Evolutionary conservation across 768 basidiomycete genomes (phyloP).

Genomic region (Mycena venus): DNA sequence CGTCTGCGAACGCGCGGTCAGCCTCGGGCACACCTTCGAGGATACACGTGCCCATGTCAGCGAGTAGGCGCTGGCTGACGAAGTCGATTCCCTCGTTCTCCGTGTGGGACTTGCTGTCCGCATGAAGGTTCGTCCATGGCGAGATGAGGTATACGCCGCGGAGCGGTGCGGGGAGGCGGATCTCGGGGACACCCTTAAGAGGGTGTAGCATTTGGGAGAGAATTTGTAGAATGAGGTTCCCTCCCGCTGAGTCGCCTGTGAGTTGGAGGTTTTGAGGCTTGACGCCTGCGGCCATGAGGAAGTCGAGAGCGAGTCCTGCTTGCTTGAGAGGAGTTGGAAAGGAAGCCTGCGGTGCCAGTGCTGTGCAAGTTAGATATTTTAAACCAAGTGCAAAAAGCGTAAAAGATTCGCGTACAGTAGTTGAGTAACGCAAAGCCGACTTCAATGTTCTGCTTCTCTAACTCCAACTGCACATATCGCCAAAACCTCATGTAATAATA

Average conservation of each 20-base stretch:
- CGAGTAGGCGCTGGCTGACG: slow-evolving; percentile 29
- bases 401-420: slow-evolving; percentile 42
- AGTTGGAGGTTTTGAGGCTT: slow-evolving; percentile 48
- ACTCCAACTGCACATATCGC: slow-evolving; percentile 42
- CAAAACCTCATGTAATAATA: slow-evolving; percentile 42
- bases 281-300: slow-evolving; percentile 45
- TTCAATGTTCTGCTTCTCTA: slow-evolving; percentile 38
- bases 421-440: slow-evolving; percentile 46
- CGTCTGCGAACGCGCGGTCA: slow-evolving; percentile 47
- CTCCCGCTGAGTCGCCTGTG: slow-evolving; percentile 54
- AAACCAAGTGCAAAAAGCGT: neutral
- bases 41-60: slow-evolving; percentile 33
- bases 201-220: slow-evolving; percentile 51
- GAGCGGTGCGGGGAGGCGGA: slow-evolving; percentile 37
- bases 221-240: slow-evolving; percentile 44
- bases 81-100: slow-evolving; percentile 45
- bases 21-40: slow-evolving; percentile 42
- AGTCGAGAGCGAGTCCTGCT: slow-evolving; percentile 41
- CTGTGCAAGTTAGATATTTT: slow-evolving; percentile 28
- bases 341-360: slow-evolving; percentile 38
- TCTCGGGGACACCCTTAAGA: slow-evolving; percentile 35
- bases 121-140: slow-evolving; percentile 50
- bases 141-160: slow-evolving; percentile 46
- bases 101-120: slow-evolving; percentile 38
- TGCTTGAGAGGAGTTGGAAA: slow-evolving; percentile 50